Base-by-base conservation (phyloP, 129 eudicot genomes). In the Glebionis coronaria region DNA sequence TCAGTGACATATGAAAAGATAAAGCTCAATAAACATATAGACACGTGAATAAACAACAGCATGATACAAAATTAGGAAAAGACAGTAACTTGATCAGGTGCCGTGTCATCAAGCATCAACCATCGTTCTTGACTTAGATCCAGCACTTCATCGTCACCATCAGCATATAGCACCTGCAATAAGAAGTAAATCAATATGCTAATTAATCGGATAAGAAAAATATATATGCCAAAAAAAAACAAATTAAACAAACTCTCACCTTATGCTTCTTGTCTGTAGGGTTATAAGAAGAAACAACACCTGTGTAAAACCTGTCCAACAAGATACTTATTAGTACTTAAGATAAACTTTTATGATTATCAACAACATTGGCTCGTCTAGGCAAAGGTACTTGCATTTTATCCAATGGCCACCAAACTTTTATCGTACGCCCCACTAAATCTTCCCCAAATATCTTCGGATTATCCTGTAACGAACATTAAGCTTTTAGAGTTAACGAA, bases 321-420 rank as follows among this genome's bases (percentile, higher is more conserved):
- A 56, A 61, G 12, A 56, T 67, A 46, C 21, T 57, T 47, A 67
- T 46, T 11, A 35, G 25, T 25, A 58, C n/a, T 8, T 11, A 56
- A 14, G 15, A 28, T 53, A 54, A 31, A 14, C 18, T 3, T 27
- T 64, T 4, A 38, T 20, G 31, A 12, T 46, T 12, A 12, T 20
- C 67, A 19, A 9, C 16, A 9, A 58, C 16, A 50, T 58, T 62
- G 20, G 42, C 59, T 56, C 40, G 56, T 49, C 11, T n/a, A 56
- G 59, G 51, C 35, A 47, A 54, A 21, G 45, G 14, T 44, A 86
- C 83, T 78, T 79, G 85, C 98, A 31, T 74, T 70, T 70, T 21
- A 63, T 92, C 98, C 56, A 84, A 25, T 18, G 98, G 96, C 96
- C 98, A 92, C 98, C 96, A 88, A 72, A 92, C 96, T 68, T 79